A percentile compares a stretch with the other conserved stretches of the same genome.
Evolutionary conservation across 1,284 basidiomycete genomes (phyloP).

Genomic region (Sutorius eximius): DNA sequence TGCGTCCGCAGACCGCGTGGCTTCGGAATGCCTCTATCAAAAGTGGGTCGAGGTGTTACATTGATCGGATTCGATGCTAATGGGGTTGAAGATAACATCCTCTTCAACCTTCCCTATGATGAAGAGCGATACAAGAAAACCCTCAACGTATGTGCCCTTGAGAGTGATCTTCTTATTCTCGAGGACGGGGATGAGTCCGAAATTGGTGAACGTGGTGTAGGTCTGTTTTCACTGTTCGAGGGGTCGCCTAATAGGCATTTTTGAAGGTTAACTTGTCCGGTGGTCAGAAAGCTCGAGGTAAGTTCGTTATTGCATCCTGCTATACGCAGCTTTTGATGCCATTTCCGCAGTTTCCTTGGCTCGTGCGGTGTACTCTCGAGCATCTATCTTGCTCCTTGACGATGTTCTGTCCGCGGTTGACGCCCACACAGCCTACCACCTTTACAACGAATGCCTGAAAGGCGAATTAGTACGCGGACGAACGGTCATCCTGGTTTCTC

Average conservation of each 20-base stretch:
- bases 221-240: slow-evolving; percentile 21
- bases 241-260: neutral
- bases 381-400: slow-evolving; percentile 83
- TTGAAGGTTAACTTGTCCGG: slow-evolving; percentile 83
- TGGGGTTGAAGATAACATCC: slow-evolving; percentile 71
- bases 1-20: slow-evolving; percentile 59
- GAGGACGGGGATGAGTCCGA: slow-evolving; percentile 95
- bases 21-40: slow-evolving; percentile 91
- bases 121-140: slow-evolving; percentile 64
- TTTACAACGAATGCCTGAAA: slow-evolving; percentile 80
- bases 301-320: slow-evolving; percentile 9
- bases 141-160: slow-evolving; percentile 58
- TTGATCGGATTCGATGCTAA: slow-evolving; percentile 7
- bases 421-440: slow-evolving; percentile 85
- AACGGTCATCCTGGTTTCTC: slow-evolving; percentile 86
- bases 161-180: slow-evolving; percentile 83
- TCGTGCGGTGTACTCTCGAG: slow-evolving; percentile 91
- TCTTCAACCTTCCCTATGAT: slow-evolving; percentile 85
- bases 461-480: slow-evolving; percentile 81
- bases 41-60: slow-evolving; percentile 41
- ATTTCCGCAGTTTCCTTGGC: slow-evolving; percentile 73
- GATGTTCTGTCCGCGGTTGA: slow-evolving; percentile 85
- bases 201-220: slow-evolving; percentile 82
- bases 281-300: slow-evolving; percentile 92
- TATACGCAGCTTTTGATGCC: neutral